Base-by-base conservation (phyloP, 352 stramenopile species). In the Globisporangium iwayamae region DNA sequence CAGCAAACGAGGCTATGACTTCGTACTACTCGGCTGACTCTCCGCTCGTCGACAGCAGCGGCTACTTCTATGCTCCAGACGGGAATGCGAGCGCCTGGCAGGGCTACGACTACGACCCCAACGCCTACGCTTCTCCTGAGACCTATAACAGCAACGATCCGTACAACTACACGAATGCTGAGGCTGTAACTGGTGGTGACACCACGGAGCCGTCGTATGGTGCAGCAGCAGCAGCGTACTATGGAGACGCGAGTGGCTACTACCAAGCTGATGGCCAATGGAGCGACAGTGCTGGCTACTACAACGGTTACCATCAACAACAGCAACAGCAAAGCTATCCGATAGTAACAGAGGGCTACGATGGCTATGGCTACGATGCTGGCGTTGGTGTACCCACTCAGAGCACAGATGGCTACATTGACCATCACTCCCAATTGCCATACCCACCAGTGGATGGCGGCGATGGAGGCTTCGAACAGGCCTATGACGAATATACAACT, bases 31-130 rank as follows among this genome's bases (percentile, higher is more conserved):
- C 51, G 4, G 20, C n/a, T 38, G 30, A n/a, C 18, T 6, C 60
- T 13, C 63, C 60, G n/a, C 63, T 76, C 13, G 63, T 76, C 25
- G 55, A 69, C 38, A 79, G 72, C 52, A 47, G 53, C 30, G 61
- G 67, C 11, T 79, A 79, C 51, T 79, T 79, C 41, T 62, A 68
- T 25, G 41, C 69, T 3, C 36, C 67, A 4, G 72, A 76, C 38
- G 72, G 67, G 18, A 79, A 79, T 53, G 63, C 70, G 3, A 60
- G 45, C 6, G 64, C 69, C 10, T 79, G 72, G 72, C 56, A 68
- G 25, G 61, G 60, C 47, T 76, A 79, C 62, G 69, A 74, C 36
- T 58, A 71, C 34, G 48, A 62, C 2, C 2, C 45, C 6, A 48
- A 11, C 6, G 28, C 45, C 0, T 67, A 53, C 8, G 51, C 30